Conservation (phyloP, 192 early-diverging fungal genomes). For the Allomyces macrogynus region DNA sequence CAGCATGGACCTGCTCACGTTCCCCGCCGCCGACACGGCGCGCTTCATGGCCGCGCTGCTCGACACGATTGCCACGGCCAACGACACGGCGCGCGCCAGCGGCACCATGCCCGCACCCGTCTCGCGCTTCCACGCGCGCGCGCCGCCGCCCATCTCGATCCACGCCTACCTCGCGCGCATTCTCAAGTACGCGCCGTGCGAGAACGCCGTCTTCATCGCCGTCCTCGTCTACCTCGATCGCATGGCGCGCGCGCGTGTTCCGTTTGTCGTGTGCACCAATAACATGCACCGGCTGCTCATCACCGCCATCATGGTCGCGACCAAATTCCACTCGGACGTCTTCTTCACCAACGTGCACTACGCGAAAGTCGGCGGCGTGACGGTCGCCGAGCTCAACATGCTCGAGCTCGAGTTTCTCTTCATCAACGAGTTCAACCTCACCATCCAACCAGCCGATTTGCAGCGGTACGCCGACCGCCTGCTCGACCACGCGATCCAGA, state of each 20-base stretch:
- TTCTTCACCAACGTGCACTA: constrained; percentile 87
- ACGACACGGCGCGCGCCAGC: constrained; percentile 16
- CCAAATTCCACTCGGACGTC: constrained; percentile 81
- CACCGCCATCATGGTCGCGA: constrained; percentile 64
- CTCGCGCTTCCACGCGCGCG: constrained; percentile 77
- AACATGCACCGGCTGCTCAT: constrained; percentile 86
- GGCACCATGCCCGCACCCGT: constrained; percentile 12
- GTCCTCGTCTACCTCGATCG: constrained; percentile 77
- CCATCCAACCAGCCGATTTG: constrained; percentile 53
- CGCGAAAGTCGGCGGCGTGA: constrained; percentile 72
- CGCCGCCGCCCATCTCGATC: constrained; percentile 76
- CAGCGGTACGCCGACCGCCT: constrained; percentile 61
- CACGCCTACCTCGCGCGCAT: constrained; percentile 67
- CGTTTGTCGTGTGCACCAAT: constrained; percentile 61
- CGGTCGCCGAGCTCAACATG: constrained; percentile 73
- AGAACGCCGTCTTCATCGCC: constrained; percentile 73
- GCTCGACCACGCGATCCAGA: constrained; percentile 10
- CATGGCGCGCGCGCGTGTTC: constrained; percentile 40
- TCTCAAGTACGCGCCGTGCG: constrained; percentile 82
- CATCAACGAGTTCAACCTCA: constrained; percentile 64
- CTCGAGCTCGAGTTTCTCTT: constrained; percentile 80
- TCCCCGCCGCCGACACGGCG: constrained; percentile 37
- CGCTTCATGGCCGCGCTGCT: constrained; percentile 37
- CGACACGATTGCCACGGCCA: constrained; percentile 35
- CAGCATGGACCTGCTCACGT: constrained; percentile 34